Evolutionary conservation across 257 asterid genomes (phyloP), one percentile per base, ranked within the genome.

Genomic region (Handroanthus guayacan): DNA sequence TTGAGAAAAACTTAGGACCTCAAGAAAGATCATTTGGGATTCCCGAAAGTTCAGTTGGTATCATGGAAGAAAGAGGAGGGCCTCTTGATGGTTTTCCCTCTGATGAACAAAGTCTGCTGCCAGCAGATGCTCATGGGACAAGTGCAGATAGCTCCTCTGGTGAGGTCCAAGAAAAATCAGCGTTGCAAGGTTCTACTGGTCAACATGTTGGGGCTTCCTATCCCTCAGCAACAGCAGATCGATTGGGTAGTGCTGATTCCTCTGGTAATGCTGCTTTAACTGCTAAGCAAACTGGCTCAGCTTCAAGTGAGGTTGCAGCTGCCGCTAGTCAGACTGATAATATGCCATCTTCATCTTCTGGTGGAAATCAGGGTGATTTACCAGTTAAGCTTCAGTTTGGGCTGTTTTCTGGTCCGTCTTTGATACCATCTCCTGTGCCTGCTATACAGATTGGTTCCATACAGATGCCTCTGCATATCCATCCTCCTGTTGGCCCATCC

Each of bases 361-460:
- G 77, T 56, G 83, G 86, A 18, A 78, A 63, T 79, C 88, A 77
- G 79, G 84, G 84, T 63, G 96, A 91, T 81, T 57, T 85, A 71
- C 95, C 98, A 52, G 83, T 90, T 67, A 86, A 90, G 66, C 90
- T 91, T 84, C 98, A 93, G 87, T 95, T 95, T 91, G 99, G 99
- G 70, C 89, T 95, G 74, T 95, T 93, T 85, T 86, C 98, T 71
- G 98, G 98, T 75, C 96, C 99, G 41, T 82, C 99, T 52, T 78
- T 92, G 84, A 87, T 93, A 81, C 96, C 98, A 62, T 87, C 97
- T 82, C 97, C 97, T 1, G 92, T 95, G 81, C 95, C 97, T 20
- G 90, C 98, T 16, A 95, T 95, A 83, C 99, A 95, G 90, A 95
- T 95, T 79, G 99, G 99, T 81, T 95, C 99, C 13, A 93, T 95